These are phyloP conservation scores for Diaporthe humulicola DNA, from an alignment of 2,329 filamentous ascomycete species.

Conservation along the genomic window DNA sequence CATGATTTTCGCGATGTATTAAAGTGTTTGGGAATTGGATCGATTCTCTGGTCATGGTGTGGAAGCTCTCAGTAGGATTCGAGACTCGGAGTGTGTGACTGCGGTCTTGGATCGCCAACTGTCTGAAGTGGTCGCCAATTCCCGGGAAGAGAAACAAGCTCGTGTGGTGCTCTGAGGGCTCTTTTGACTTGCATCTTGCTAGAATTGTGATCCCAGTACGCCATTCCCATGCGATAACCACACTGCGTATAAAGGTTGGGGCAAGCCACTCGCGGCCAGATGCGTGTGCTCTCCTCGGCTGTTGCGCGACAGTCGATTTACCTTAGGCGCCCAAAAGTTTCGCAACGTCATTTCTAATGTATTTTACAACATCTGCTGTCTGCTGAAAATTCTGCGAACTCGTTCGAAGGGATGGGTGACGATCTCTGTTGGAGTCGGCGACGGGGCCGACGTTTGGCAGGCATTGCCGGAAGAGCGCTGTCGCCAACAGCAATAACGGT, in stretches of 20 bases:
- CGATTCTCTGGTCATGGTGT: not conserved
- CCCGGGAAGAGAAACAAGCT: not conserved
- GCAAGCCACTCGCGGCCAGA: fast-evolving
- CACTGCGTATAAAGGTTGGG: not conserved
- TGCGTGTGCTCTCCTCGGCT: too few relatives aligned
- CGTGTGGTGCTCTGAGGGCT: not conserved
- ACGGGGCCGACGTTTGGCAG: not conserved
- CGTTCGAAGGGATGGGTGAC: not conserved
- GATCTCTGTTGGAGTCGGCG: not conserved
- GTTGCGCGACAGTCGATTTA: not conserved
- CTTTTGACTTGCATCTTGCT: slow-evolving; percentile 5
- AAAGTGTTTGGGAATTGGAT: not conserved
- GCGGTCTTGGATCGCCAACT: not conserved
- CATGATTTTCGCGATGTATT: not conserved
- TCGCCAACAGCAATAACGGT: not conserved
- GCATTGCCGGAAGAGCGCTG: not conserved
- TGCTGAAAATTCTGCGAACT: not conserved
- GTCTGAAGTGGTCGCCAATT: not conserved
- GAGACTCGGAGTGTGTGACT: not conserved
- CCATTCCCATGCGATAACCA: fast-evolving
- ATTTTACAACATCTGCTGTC: not conserved
- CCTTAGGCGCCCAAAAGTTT: not conserved
- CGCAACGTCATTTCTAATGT: not conserved
- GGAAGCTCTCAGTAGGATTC: not conserved
- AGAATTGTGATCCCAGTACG: not conserved